A percentile compares a stretch with the other conserved stretches of the same genome.
Conservation (phyloP, 1,284 basidiomycete genomes). For the Fomes fomentarius region DNA sequence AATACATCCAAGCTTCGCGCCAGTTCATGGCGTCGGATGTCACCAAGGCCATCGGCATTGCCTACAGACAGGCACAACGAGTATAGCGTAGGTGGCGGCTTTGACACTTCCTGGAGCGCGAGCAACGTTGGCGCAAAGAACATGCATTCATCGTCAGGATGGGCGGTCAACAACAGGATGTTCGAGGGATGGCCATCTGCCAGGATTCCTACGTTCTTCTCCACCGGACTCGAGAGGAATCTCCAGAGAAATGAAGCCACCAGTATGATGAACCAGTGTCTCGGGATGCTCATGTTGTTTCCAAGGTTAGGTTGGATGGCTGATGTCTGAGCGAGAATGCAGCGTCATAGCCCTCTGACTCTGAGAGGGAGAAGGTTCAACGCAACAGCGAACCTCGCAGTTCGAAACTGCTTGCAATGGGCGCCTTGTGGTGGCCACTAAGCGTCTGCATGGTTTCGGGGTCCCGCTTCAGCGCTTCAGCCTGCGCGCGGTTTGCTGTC, state of each 20-base stretch:
- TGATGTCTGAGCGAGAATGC: too few relatives aligned
- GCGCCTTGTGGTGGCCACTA: too few relatives aligned
- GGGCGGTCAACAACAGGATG: constrained; percentile 79
- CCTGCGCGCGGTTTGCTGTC: too few relatives aligned
- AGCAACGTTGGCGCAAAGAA: constrained; percentile 88
- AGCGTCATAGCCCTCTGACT: too few relatives aligned
- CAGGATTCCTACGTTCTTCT: constrained; percentile 6
- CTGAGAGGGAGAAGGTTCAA: too few relatives aligned
- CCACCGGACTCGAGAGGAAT: constrained; percentile 11
- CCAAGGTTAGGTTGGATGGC: too few relatives aligned
- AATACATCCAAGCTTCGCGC: constrained; percentile 69
- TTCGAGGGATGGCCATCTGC: constrained; percentile 26
- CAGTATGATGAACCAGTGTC: constrained; percentile 13
- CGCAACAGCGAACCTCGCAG: too few relatives aligned
- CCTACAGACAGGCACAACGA: constrained; percentile 70
- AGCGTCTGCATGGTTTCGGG: too few relatives aligned
- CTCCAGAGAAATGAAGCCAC: constrained; percentile 15
- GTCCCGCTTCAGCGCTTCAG: too few relatives aligned
- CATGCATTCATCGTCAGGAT: constrained; percentile 92
- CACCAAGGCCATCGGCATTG: constrained; percentile 83
- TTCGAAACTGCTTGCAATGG: too few relatives aligned
- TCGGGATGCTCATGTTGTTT: neutral
- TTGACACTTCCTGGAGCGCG: constrained; percentile 39
- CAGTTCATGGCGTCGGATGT: constrained; percentile 67
- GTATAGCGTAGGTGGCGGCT: constrained; percentile 37